A percentile compares a stretch with the other conserved stretches of the same genome.
These are phyloP conservation scores for Tetratostichococcus sp. DNA, from an alignment of 139 green algal species.

Conservation along the genomic window DNA sequence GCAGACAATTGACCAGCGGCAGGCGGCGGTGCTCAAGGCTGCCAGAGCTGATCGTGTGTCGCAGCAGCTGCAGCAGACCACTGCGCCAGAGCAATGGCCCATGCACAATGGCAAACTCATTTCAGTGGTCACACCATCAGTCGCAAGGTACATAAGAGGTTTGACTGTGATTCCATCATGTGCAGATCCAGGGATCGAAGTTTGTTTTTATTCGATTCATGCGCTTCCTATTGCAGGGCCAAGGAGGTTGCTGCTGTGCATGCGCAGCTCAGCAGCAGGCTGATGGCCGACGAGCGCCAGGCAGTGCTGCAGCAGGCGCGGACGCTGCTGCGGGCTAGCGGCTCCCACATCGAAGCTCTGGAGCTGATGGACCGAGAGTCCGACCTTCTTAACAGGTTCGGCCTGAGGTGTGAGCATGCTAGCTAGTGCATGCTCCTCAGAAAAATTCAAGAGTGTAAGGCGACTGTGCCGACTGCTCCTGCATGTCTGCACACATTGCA, in stretches of 20 bases:
- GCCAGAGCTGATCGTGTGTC: slow-evolving; percentile 49
- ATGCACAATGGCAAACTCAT: slow-evolving; percentile 47
- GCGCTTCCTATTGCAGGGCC: slow-evolving; percentile 34
- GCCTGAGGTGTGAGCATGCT: too few species aligned
- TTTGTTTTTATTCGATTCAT: too few species aligned
- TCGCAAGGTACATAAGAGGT: slow-evolving; percentile 57
- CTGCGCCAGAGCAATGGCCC: slow-evolving; percentile 60
- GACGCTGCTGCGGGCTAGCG: slow-evolving; percentile 78
- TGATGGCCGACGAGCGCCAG: slow-evolving; percentile 70
- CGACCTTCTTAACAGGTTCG: slow-evolving; percentile 74
- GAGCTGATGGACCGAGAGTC: slow-evolving; percentile 80
- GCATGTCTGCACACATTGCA: background rate
- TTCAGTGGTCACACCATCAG: slow-evolving; percentile 76
- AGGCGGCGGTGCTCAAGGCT: slow-evolving; percentile 29
- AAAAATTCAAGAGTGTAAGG: too few species aligned
- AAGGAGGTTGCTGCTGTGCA: slow-evolving; percentile 79
- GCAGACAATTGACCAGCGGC: slow-evolving; percentile 55
- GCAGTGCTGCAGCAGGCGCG: slow-evolving; percentile 87
- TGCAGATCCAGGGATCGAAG: too few species aligned
- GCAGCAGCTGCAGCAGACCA: slow-evolving; percentile 45
- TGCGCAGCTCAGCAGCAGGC: slow-evolving; percentile 50
- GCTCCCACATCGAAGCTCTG: slow-evolving; percentile 79
- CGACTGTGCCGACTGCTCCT: too few species aligned
- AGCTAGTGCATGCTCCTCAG: too few species aligned
- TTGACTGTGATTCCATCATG: too few species aligned